Evolutionary conservation across 2,329 filamentous ascomycete species (phyloP).

Genomic region (Colletotrichum orbiculare): DNA sequence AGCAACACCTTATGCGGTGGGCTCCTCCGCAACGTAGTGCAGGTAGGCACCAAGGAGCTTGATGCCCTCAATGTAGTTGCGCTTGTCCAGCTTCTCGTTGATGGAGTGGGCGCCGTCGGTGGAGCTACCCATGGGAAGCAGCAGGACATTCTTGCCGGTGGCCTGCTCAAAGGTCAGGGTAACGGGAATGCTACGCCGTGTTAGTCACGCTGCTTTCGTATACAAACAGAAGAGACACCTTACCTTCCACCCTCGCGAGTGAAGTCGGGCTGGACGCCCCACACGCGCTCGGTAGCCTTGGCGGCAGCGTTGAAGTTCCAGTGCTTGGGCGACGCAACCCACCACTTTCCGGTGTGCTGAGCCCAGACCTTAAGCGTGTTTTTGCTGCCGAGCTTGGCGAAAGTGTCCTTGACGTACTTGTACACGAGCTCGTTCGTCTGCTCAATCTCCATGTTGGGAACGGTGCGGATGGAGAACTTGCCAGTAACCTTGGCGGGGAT

Average conservation of each 20-base stretch:
- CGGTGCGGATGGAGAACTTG: slow-evolving; percentile 98
- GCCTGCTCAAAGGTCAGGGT: slow-evolving; percentile 98
- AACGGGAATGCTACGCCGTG: slow-evolving; percentile 82
- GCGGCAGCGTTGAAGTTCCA: slow-evolving; percentile 97
- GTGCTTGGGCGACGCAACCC: slow-evolving; percentile 96
- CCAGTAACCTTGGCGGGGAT: slow-evolving; percentile 98
- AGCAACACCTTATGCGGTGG: slow-evolving; percentile 53
- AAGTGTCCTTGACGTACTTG: slow-evolving; percentile 85
- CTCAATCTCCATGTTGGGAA: slow-evolving; percentile 96
- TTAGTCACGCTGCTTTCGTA: not conserved
- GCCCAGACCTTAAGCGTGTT: slow-evolving; percentile 86
- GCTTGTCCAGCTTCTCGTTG: slow-evolving; percentile 97
- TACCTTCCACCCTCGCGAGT: slow-evolving; percentile 94
- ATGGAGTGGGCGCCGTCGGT: slow-evolving; percentile 97
- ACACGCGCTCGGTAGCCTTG: slow-evolving; percentile 97
- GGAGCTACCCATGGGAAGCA: slow-evolving; percentile 96
- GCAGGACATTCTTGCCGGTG: slow-evolving; percentile 95
- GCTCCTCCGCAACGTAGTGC: slow-evolving; percentile 95
- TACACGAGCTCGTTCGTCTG: slow-evolving; percentile 88
- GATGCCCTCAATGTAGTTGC: slow-evolving; percentile 97
- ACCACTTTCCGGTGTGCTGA: slow-evolving; percentile 97
- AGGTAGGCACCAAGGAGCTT: slow-evolving; percentile 95
- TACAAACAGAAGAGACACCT: slow-evolving; percentile 40
- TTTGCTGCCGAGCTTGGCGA: slow-evolving; percentile 89
- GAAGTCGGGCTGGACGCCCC: slow-evolving; percentile 92